Evolutionary conservation across 805 yeast genomes (phyloP).

Genomic region (Metschnikowia rubicola): DNA sequence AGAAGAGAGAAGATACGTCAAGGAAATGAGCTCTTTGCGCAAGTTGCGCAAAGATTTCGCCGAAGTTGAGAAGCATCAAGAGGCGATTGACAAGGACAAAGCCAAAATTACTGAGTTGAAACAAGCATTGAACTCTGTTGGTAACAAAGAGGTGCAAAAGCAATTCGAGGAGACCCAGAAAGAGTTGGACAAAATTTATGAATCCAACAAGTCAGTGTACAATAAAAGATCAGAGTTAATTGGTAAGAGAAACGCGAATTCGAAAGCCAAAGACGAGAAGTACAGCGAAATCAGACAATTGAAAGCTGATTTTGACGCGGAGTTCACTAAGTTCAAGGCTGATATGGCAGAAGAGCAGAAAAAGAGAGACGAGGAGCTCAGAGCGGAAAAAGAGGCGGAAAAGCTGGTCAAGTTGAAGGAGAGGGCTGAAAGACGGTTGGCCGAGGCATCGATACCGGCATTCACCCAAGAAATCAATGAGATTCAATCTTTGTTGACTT

Average conservation of each 20-base stretch:
- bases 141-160: conserved; percentile 60
- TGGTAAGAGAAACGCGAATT: conserved; percentile 63
- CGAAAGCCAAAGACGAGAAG: conserved; percentile 64
- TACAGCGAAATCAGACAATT: conserved; percentile 64
- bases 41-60: conserved; percentile 77
- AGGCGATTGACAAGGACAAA: conserved; percentile 75
- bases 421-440: conserved; percentile 61
- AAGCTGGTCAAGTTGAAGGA: conserved; percentile 53
- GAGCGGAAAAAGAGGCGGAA: conserved; percentile 48
- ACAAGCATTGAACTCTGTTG: conserved; percentile 56
- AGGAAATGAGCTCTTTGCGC: conserved; percentile 81
- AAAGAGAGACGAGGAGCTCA: conserved; percentile 67
- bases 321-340: conserved; percentile 66
- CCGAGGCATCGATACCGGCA: conserved; percentile 79
- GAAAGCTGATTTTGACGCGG: conserved; percentile 71
- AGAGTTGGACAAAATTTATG: conserved; percentile 64
- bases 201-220: conserved; percentile 55
- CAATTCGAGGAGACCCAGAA: conserved; percentile 67
- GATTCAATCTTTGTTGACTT: conserved; percentile 66
- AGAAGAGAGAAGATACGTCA: conserved; percentile 81
- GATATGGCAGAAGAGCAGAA: conserved; percentile 66
- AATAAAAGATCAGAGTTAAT: conserved; percentile 63
- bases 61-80: conserved; percentile 69
- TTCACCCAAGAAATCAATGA: conserved; percentile 73
- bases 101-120: conserved; percentile 72